phyloP scores from a whole-genome alignment of 441 rosid genomes.

The Rhodomyrtus psidioides region DNA sequence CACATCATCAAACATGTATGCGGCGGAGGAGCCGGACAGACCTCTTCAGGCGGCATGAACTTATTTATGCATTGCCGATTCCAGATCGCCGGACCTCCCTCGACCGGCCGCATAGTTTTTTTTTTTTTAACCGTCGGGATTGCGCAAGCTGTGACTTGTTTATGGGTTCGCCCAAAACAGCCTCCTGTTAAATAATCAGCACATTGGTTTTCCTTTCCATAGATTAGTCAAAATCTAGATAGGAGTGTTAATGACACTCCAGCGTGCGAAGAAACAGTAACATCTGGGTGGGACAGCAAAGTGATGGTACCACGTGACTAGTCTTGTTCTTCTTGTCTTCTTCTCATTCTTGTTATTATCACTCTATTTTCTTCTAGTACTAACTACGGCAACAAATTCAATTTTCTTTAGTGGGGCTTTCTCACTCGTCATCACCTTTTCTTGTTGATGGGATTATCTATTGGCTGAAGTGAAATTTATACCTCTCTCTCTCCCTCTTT shows the following conservation, averaged over 20 bases:
- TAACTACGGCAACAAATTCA: not conserved
- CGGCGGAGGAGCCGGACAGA: not conserved
- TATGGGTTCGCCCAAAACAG: not conserved
- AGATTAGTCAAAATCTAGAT: not conserved
- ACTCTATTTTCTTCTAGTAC: not conserved
- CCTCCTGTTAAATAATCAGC: not conserved
- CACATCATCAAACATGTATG: not conserved
- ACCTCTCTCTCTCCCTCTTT: not conserved
- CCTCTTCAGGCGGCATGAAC: not conserved
- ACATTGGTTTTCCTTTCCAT: not conserved
- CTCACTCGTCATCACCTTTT: not conserved
- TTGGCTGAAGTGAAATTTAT: not conserved
- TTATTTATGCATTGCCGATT: not conserved
- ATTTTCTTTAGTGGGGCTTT: not conserved
- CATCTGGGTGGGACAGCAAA: not conserved
- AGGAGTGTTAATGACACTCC: not conserved
- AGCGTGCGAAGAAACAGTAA: not conserved
- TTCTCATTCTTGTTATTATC: not conserved
- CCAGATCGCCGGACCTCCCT: not conserved
- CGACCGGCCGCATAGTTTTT: not conserved
- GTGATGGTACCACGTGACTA: not conserved
- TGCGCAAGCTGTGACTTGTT: not conserved
- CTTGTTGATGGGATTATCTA: not conserved
- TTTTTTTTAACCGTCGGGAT: not conserved
- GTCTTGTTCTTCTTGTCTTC: not conserved